Evolutionary conservation across 192 early-diverging fungal genomes (phyloP), one percentile per base, ranked within the genome.

Genomic region (Coemansia sp.): DNA sequence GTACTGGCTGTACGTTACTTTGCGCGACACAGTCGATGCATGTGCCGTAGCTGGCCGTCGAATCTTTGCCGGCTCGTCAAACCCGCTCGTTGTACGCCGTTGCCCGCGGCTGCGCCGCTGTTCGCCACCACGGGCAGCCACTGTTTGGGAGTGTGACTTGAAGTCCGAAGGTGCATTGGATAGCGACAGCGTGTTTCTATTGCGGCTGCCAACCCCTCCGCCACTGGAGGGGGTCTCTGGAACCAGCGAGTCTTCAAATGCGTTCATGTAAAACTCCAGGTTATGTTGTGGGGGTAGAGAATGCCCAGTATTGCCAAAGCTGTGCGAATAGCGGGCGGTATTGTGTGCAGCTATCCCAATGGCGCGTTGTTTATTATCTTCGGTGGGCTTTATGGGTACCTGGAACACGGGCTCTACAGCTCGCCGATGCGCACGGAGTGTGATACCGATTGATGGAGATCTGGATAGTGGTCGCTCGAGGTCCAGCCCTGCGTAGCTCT

Each of bases 1-100:
- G 39, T 68, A 72, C 56, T 79, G 70, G 59, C 69, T 72, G 52
- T 69, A 79, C 7, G 66, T 72, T 28, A 68, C 50, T 26, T 65
- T 71, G 28, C 55, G 70, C 20, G 46, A 13, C 36, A 65, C 44
- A 3, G 53, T 38, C 43, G 72, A 57, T 23, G 62, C 57, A 48
- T 65, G 66, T 12, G 67, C 48, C 4, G 63, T 62, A n/a, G 67
- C 64, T 19, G 67, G 66, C 44, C 66, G 57, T 33, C 52, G 55
- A 18, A 62, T 33, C 8, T 31, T 41, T 10, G 41, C 46, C 2
- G 68, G 55, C 19, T 65, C 62, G 3, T 61, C 61, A 10, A 58
- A 52, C 35, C 67, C 56, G 31, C 62, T 67, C 1, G 72, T 76
- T 47, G 53, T 64, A 53, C 72, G 65, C 20, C 72, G 51, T 58